Conservation (phyloP, 2,329 filamentous ascomycete genomes). For the Sclerotinia spermophila region DNA sequence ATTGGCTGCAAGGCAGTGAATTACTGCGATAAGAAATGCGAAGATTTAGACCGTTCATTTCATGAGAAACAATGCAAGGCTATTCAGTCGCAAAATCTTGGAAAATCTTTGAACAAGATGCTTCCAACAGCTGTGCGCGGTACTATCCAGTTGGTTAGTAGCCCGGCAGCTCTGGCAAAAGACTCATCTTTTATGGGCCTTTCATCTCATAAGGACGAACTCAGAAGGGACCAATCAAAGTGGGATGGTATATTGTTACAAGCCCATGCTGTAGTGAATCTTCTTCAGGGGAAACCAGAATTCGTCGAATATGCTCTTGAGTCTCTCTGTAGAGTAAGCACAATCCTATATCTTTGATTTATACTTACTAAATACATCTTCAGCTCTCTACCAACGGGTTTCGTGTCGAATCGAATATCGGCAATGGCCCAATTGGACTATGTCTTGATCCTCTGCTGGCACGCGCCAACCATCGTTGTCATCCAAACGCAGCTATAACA, state of each 20-base stretch:
- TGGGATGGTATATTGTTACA: conserved; percentile 47
- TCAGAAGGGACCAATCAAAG: conserved; percentile 39
- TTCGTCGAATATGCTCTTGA: conserved; percentile 42
- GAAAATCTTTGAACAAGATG: not conserved
- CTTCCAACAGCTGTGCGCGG: conserved; percentile 53
- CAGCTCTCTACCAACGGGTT: conserved; percentile 62
- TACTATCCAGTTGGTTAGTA: conserved; percentile 48
- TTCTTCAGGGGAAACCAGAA: conserved; percentile 32
- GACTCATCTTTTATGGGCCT: conserved; percentile 35
- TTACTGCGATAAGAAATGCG: conserved; percentile 55
- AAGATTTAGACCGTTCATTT: conserved; percentile 37
- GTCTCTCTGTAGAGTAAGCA: conserved; percentile 52
- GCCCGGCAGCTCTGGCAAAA: conserved; percentile 10
- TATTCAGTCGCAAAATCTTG: not conserved
- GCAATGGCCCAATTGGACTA: conserved; percentile 51
- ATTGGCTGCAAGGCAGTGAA: conserved; percentile 50
- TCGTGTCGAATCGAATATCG: conserved; percentile 49
- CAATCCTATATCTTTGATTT: not conserved
- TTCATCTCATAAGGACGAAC: conserved; percentile 47
- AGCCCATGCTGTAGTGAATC: conserved; percentile 47
- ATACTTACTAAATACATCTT: conserved; percentile 1
- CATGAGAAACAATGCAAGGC: conserved; percentile 3
- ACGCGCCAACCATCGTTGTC: conserved; percentile 61
- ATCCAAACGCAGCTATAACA: conserved; percentile 56
- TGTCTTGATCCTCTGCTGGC: conserved; percentile 49